Percentiles rank a stretch among this genome's conserved stretches.
phyloP scores from a whole-genome alignment of 1,284 basidiomycete genomes.

The Papiliotrema flavescens region DNA sequence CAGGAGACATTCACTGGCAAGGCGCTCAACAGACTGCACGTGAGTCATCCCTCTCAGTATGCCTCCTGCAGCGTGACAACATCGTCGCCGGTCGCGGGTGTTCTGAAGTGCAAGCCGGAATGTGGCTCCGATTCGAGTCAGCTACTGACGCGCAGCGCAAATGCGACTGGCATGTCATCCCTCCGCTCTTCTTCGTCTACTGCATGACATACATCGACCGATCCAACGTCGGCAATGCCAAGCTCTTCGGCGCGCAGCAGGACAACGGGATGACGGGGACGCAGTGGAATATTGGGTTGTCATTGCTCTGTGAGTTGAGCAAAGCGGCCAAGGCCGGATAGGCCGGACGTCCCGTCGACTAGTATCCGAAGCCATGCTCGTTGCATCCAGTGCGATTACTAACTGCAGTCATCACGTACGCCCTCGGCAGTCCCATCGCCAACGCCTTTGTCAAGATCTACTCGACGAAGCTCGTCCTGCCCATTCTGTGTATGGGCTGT shows the following conservation, averaged over 20 bases:
- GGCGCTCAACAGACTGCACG: neutral
- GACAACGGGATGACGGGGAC: conserved; percentile 14
- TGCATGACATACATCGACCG: conserved; percentile 17
- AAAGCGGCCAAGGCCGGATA: neutral
- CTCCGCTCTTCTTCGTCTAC: conserved; percentile 22
- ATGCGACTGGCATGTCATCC: conserved; percentile 19
- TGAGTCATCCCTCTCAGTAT: neutral
- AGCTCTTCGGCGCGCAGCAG: conserved; percentile 14
- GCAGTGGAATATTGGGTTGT: conserved; percentile 28
- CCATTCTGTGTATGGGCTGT: conserved; percentile 10
- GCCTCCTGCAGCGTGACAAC: neutral
- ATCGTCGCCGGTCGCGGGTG: neutral
- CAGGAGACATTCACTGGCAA: neutral
- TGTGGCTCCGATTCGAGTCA: too few species aligned
- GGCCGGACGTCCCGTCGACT: neutral
- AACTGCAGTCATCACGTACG: conserved; percentile 24
- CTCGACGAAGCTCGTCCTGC: conserved; percentile 19
- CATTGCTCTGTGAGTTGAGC: conserved; percentile 25
- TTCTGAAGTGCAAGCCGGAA: neutral
- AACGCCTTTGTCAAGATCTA: conserved; percentile 21
- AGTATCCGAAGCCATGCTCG: neutral
- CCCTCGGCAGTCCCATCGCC: conserved; percentile 19
- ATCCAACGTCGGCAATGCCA: conserved; percentile 25
- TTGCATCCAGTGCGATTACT: neutral
- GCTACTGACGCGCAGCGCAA: conserved; percentile 9